Conservation (phyloP, 2,329 filamentous ascomycete genomes). For the Neofusicoccum laricinum region DNA sequence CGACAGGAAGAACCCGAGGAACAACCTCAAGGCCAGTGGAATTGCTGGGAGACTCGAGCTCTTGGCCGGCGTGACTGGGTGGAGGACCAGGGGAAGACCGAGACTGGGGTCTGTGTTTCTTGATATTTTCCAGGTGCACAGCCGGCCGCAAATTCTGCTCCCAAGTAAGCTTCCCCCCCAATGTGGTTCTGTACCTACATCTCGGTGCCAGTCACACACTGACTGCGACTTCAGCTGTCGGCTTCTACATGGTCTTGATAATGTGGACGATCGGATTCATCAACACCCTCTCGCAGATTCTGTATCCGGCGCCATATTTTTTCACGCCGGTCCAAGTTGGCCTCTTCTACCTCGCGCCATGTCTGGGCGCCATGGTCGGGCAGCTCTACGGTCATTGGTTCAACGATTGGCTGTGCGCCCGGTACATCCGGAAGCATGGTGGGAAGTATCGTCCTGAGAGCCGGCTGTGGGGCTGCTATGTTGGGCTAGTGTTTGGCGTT, state of each 20-base stretch:
- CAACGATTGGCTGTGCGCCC: slow-evolving; percentile 32
- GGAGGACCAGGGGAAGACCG: neutral
- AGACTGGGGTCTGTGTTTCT: neutral
- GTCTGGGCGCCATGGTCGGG: slow-evolving; percentile 31
- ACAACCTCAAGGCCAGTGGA: neutral
- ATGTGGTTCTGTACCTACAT: too few relatives aligned
- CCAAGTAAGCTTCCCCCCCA: neutral
- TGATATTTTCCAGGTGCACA: neutral
- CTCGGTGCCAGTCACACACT: neutral
- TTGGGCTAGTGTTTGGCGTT: slow-evolving; percentile 30
- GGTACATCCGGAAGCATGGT: slow-evolving; percentile 29
- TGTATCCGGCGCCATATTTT: slow-evolving; percentile 21
- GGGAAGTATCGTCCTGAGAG: slow-evolving; percentile 25
- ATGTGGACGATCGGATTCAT: slow-evolving; percentile 29
- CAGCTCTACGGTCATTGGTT: slow-evolving; percentile 35
- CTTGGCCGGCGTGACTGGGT: neutral
- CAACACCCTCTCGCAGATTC: slow-evolving; percentile 23
- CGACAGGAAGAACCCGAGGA: slow-evolving; percentile 21
- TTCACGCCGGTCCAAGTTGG: slow-evolving; percentile 22
- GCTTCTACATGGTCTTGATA: slow-evolving; percentile 22
- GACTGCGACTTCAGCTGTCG: neutral
- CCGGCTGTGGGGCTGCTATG: slow-evolving; percentile 31
- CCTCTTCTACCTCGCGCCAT: slow-evolving; percentile 32
- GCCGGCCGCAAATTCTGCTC: neutral
- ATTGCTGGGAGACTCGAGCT: neutral